Percentiles rank a stretch among this genome's conserved stretches.
These are phyloP conservation scores for Calonectria crousiana DNA, from an alignment of 2,329 filamentous ascomycete genomes.

Conservation along the genomic window DNA sequence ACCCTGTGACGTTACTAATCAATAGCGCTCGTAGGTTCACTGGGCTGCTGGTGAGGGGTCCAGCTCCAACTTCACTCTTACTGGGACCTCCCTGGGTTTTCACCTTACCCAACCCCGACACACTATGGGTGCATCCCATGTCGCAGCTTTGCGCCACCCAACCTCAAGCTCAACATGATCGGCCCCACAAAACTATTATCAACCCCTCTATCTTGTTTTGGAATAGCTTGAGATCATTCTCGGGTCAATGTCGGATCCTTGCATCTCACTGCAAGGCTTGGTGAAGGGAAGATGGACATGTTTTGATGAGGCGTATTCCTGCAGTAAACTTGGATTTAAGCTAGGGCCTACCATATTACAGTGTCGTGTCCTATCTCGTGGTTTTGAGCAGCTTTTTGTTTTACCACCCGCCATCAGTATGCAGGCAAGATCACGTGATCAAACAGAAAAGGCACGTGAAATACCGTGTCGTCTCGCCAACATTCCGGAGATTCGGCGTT, in stretches of 20 bases:
- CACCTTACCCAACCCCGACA: constrained; percentile 7
- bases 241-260: constrained; percentile 26
- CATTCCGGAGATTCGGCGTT: constrained; percentile 40
- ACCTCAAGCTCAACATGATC: constrained; percentile 18
- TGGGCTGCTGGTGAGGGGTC: constrained; percentile 10
- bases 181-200: background rate
- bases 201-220: constrained; percentile 28
- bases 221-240: constrained; percentile 22
- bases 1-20: background rate
- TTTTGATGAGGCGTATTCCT: background rate
- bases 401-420: background rate
- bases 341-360: background rate
- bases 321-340: background rate
- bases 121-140: constrained; percentile 3
- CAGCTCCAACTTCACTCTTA: constrained; percentile 6
- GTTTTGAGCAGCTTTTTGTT: background rate
- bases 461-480: constrained; percentile 12
- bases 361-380: background rate
- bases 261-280: background rate
- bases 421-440: background rate
- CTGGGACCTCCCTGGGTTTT: background rate
- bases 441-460: constrained; percentile 34
- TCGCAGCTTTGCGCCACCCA: constrained; percentile 11
- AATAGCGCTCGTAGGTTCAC: too few relatives aligned
- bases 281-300: background rate